phyloP scores from a whole-genome alignment of 2,329 filamentous ascomycete genomes.

The Aspergillaceae sp. region DNA sequence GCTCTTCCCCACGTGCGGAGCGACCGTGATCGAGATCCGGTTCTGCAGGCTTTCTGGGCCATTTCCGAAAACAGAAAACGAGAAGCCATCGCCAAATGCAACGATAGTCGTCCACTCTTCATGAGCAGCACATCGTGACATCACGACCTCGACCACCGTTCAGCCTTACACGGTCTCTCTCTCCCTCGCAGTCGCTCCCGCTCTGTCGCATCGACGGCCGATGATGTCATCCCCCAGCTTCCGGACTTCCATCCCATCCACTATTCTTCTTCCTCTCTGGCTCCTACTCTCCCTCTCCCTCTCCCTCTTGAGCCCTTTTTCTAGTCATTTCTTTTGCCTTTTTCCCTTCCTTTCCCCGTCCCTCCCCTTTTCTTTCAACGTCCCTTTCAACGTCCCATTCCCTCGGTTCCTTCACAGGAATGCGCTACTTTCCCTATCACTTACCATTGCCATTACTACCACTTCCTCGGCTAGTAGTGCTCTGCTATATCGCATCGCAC shows the following conservation, averaged over 20 bases:
- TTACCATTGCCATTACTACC: no score
- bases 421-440: slow-evolving; percentile 9
- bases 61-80: no score
- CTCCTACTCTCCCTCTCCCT: slow-evolving; percentile 3
- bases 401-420: slow-evolving; percentile 7
- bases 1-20: no score
- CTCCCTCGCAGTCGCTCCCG: slow-evolving; percentile 1
- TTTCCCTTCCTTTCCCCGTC: not conserved
- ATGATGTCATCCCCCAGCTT: slow-evolving; percentile 28
- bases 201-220: slow-evolving; percentile 10
- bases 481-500: slow-evolving; percentile 4
- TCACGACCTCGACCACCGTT: slow-evolving; percentile 4
- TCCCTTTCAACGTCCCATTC: not conserved
- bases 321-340: not conserved
- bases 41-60: no score
- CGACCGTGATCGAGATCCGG: no score
- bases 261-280: slow-evolving; percentile 7
- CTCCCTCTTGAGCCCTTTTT: slow-evolving; percentile 3
- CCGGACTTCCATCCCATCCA: slow-evolving; percentile 16
- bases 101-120: no score
- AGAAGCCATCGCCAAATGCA: no score
- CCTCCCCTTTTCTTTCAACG: no score
- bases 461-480: not conserved
- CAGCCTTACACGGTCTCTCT: slow-evolving; percentile 1
- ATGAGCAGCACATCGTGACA: slow-evolving; percentile 10